Evolutionary conservation across 2,329 filamentous ascomycete species (phyloP).

Genomic region (Ophiostoma quercus): DNA sequence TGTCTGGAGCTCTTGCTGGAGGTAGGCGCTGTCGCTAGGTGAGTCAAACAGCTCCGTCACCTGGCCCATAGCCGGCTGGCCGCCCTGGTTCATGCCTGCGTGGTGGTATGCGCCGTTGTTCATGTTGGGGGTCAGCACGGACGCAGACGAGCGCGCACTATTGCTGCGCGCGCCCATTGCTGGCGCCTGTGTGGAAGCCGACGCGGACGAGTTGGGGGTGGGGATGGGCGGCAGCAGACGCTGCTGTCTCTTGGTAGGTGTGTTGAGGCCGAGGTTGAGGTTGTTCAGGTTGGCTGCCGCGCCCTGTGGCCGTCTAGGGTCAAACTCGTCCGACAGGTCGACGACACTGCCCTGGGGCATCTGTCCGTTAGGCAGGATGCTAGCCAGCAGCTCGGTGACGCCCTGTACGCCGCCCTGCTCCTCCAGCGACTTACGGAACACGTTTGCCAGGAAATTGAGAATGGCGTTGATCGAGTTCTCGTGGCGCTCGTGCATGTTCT

Average conservation of each 20-base stretch:
- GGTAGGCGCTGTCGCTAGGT: conserved; percentile 44
- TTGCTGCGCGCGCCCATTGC: conserved; percentile 7
- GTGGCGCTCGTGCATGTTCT: conserved; percentile 89
- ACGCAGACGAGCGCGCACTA: conserved; percentile 16
- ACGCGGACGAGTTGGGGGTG: conserved; percentile 26
- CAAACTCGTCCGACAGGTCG: conserved; percentile 57
- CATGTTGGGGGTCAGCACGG: conserved; percentile 15
- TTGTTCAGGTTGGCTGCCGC: conserved; percentile 29
- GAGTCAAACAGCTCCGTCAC: conserved; percentile 58
- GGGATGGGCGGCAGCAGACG: conserved; percentile 49
- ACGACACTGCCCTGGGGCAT: conserved; percentile 51
- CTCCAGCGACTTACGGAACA: conserved; percentile 90
- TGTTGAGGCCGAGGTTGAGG: conserved; percentile 21
- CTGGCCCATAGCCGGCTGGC: conserved; percentile 40
- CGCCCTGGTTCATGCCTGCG: conserved; percentile 1
- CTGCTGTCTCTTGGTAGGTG: conserved; percentile 48
- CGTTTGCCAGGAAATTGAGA: conserved; percentile 89
- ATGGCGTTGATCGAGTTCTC: conserved; percentile 99
- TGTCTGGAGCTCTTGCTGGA: conserved; percentile 53
- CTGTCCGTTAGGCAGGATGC: conserved; percentile 58
- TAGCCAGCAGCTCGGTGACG: conserved; percentile 77
- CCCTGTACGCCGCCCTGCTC: conserved; percentile 71
- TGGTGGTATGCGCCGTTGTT: conserved; percentile 7
- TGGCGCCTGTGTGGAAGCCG: conserved; percentile 20
- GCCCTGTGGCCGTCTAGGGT: conserved; percentile 44